Base-by-base conservation (phyloP, 352 stramenopile species). In the Phytophthora idaei region DNA sequence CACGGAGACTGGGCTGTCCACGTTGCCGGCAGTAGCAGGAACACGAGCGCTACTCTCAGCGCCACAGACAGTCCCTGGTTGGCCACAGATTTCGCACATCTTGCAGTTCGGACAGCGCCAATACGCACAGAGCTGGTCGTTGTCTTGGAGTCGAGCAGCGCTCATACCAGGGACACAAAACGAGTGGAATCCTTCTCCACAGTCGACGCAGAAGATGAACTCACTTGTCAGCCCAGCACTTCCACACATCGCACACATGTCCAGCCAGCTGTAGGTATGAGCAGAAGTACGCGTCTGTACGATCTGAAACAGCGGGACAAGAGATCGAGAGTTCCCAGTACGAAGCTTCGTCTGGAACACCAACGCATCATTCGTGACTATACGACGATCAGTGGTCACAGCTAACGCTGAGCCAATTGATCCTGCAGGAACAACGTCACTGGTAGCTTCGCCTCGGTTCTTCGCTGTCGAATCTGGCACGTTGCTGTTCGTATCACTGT, bases 101-200 rank as follows among this genome's bases (percentile, higher is more conserved):
- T 98, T 98, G 73, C 97, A 99, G 76, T 99, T 99, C 0, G 71
- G 73, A 69, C 97, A 99, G 21, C 95, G 84, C 95, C 95, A 98
- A 34, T 85, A 93, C 21, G 80, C 77, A 27, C 87, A 73, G 7
- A 97, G 73, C 29, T 83, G 77, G 1, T 83, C 67, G 17, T 74
- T 82, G n/a, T 57, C 55, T n/a, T 69, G 53, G 1, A 83, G 15
- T 0, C 72, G 66, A 29, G 70, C 73, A 11, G 64, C 46, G 9
- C 48, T 78, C 62, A 90, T 76, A 3, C 69, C 74, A n/a, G 75
- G 59, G 1, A 81, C 69, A 76, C 97, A 99, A 72, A 98, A 98
- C 1, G 78, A 78, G 72, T 99, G 97, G 57, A 97, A 98, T 0
- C 83, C 89, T 84, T 99, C 96, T 37, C 96, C 97, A 60, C 96